Percentiles rank a stretch among this genome's conserved stretches.
phyloP scores from a whole-genome alignment of 1,284 basidiomycete genomes.

The Sporisorium exsertum region DNA sequence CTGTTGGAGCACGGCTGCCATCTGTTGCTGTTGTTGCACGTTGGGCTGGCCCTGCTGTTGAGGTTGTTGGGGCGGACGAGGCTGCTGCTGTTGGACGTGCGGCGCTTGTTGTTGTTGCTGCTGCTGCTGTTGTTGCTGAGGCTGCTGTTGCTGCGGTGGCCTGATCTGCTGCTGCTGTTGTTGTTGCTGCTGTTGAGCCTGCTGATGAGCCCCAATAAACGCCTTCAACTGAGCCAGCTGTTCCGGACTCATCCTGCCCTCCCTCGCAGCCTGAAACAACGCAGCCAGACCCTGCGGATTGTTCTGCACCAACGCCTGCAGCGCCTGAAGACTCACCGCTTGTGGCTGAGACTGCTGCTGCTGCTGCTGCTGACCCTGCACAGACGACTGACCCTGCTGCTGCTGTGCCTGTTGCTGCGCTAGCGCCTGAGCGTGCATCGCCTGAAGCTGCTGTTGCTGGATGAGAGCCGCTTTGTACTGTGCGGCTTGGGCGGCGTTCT shows the following conservation, averaged over 20 bases:
- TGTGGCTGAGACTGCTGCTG: constrained; percentile 30
- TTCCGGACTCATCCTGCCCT: constrained; percentile 58
- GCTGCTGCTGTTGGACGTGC: constrained; percentile 28
- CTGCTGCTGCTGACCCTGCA: constrained; percentile 27
- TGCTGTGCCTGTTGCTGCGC: constrained; percentile 48
- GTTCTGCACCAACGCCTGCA: constrained; percentile 58
- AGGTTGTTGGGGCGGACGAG: constrained; percentile 23
- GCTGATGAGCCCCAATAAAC: constrained; percentile 52
- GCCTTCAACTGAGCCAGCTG: constrained; percentile 57
- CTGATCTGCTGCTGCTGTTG: constrained; percentile 19
- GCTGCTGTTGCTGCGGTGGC: constrained; percentile 25
- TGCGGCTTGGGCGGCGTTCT: constrained; percentile 38
- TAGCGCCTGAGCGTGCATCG: constrained; percentile 41
- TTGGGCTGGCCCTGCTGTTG: constrained; percentile 27
- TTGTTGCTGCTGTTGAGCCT: constrained; percentile 24
- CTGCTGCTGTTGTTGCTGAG: constrained; percentile 20
- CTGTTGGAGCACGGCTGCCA: constrained; percentile 29
- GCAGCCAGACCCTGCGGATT: constrained; percentile 59
- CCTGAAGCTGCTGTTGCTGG: constrained; percentile 56
- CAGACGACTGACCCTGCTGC: constrained; percentile 30
- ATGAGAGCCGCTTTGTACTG: constrained; percentile 50
- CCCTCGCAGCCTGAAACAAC: constrained; percentile 57
- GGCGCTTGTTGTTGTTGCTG: constrained; percentile 25
- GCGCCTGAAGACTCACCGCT: constrained; percentile 44
- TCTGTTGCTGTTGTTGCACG: constrained; percentile 29